Evolutionary conservation across 1,139 yeast species (phyloP).

Genomic region (Taphrina deformans): DNA sequence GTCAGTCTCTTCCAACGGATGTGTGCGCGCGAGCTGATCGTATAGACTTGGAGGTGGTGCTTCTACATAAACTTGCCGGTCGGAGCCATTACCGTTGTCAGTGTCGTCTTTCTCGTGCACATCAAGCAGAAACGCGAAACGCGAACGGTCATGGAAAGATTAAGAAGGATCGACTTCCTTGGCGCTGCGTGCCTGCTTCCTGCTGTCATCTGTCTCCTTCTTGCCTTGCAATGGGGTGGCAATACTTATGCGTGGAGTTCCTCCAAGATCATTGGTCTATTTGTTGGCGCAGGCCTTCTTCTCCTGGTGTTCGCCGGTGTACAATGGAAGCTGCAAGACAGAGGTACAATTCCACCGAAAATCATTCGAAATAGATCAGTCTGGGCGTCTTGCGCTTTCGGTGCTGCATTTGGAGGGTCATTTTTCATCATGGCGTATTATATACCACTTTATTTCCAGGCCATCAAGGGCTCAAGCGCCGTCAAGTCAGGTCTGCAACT

Average conservation of each 20-base stretch:
- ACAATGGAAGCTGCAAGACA: conserved; percentile 52
- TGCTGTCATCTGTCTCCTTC: conserved; percentile 52
- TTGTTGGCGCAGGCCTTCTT: conserved; percentile 56
- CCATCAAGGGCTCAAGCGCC: conserved; percentile 52
- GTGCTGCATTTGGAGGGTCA: conserved; percentile 50
- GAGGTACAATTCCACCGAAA: conserved; percentile 55
- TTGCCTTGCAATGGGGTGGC: conserved; percentile 59
- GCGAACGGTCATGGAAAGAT: conserved; percentile 46
- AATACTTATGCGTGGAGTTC: conserved; percentile 54
- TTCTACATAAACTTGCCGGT: conserved; percentile 71
- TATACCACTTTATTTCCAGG: conserved; percentile 61
- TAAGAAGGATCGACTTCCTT: conserved; percentile 52
- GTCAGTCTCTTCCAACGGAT: not conserved
- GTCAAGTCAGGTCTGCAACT: conserved; percentile 60
- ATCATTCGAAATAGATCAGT: conserved; percentile 49
- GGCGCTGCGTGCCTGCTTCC: conserved; percentile 52
- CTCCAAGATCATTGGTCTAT: conserved; percentile 57
- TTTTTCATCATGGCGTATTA: conserved; percentile 54
- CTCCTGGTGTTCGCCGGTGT: conserved; percentile 51
- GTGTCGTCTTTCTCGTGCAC: conserved; percentile 57
- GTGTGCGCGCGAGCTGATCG: not conserved
- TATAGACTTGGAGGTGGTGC: conserved; percentile 70
- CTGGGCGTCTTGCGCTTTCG: conserved; percentile 48
- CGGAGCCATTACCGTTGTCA: conserved; percentile 58
- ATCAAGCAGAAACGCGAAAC: conserved; percentile 51